These are phyloP conservation scores for Cladophialophora yegresii DNA, from an alignment of 2,329 filamentous ascomycete species.

Conservation along the genomic window DNA sequence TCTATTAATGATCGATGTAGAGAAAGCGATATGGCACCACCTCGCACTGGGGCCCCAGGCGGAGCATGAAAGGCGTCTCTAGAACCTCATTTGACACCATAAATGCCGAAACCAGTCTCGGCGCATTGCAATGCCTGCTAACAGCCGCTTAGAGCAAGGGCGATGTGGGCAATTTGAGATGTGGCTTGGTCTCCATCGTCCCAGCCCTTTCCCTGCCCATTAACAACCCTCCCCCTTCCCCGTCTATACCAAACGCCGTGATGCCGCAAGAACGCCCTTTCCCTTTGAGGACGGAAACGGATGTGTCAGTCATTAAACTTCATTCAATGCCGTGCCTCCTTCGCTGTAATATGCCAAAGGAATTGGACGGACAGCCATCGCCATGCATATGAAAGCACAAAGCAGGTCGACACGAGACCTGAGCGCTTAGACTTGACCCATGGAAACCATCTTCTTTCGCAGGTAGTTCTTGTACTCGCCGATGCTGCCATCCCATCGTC, in stretches of 20 bases:
- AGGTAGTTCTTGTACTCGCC: slow-evolving; percentile 97
- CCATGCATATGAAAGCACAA: slow-evolving; percentile 1
- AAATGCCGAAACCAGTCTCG: not conserved
- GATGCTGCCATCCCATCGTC: slow-evolving; percentile 83
- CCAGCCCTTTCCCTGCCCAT: not conserved
- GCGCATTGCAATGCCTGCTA: not conserved
- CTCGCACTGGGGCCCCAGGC: not conserved
- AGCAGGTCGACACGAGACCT: not conserved
- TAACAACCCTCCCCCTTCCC: not conserved
- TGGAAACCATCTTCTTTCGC: slow-evolving; percentile 95
- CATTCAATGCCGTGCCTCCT: not conserved
- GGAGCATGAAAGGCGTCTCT: not conserved
- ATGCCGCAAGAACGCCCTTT: slow-evolving; percentile 16
- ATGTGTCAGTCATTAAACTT: slow-evolving; percentile 7
- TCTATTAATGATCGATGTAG: not conserved
- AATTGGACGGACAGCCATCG: not conserved
- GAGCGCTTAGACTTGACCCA: slow-evolving; percentile 72
- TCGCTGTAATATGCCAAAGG: slow-evolving; percentile 1
- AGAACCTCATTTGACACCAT: not conserved
- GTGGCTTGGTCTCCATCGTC: not conserved
- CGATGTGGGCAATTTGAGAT: not conserved
- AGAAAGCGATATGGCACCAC: not conserved
- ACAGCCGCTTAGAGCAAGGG: not conserved
- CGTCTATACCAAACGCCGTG: slow-evolving; percentile 29
- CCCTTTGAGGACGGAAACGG: not conserved